Base-by-base conservation (phyloP, 306 rosid genomes). In the Clitoria ternatea region DNA sequence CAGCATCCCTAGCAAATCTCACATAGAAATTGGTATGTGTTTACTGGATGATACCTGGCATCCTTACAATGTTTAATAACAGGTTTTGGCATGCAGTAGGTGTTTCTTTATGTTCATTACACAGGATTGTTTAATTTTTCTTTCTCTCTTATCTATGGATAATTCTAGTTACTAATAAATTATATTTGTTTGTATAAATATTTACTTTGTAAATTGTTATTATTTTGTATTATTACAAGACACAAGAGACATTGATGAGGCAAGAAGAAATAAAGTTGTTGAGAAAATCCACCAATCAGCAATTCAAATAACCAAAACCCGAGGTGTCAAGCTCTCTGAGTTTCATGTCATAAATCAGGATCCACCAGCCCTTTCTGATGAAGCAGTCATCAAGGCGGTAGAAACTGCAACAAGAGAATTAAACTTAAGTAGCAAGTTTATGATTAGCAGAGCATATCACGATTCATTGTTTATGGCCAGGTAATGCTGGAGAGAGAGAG, bases 381-480 rank as follows among this genome's bases (percentile, higher is more conserved):
- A 75, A 61, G 81, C 82, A 61, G 81, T 94, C 76, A 42, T 84
- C 43, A 80, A 79, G 72, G 95, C 91, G n/a, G 82, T 91, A 96
- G 83, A 85, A 71, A 80, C 81, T 81, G 86, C 97, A 40, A 76
- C 97, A 48, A 80, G 74, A 64, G 97, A 85, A 77, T 84, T 90
- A 32, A 87, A 89, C 76, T 87, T 94, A 72, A 74, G 92, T 0
- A 86, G 87, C 95, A 94, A 94, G 76, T 73, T 85, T 66, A 90
- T 94, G 95, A 94, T 90, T 54, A 90, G 98, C 73, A 82, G 99
- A 80, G 99, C 99, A 50, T 91, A 91, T 84, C 99, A 91, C 19
- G 96, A 94, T 83, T 84, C 99, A 10, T 77, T 94, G 77, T 94
- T 91, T 77, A 90, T 91, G 98, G 94, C 95, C 70, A 87, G 98